Conservation (phyloP, 805 yeast genomes). For the Myxozyma geophila region DNA sequence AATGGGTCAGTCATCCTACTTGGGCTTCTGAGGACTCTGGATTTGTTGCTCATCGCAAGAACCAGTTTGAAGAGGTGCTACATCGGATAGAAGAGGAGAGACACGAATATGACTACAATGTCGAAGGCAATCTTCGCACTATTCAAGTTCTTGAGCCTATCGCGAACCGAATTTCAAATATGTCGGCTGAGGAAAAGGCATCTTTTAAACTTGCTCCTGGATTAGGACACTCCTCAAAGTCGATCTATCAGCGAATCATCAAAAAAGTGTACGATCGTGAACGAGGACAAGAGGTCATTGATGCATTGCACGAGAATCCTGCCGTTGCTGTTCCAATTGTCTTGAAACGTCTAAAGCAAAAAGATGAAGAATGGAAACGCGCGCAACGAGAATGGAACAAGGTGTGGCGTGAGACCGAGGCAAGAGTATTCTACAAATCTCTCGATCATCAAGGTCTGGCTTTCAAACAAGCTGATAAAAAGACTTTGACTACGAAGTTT, state of each 20-base stretch:
- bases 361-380: constrained; percentile 98
- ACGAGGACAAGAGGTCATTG: constrained; percentile 94
- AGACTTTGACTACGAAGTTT: constrained; percentile 85
- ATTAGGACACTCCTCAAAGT: constrained; percentile 85
- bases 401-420: constrained; percentile 98
- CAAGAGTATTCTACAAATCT: constrained; percentile 89
- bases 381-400: constrained; percentile 99
- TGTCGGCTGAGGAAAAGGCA: constrained; percentile 88
- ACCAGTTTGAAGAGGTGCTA: constrained; percentile 94
- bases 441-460: constrained; percentile 94
- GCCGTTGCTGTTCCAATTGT: constrained; percentile 94
- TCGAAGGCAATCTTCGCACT: constrained; percentile 92
- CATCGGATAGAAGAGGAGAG: constrained; percentile 97
- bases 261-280: constrained; percentile 92
- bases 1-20: constrained; percentile 99
- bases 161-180: constrained; percentile 88
- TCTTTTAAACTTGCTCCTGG: constrained; percentile 89
- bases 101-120: constrained; percentile 93
- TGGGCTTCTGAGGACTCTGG: constrained; percentile 99
- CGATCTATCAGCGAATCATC: constrained; percentile 91
- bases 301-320: constrained; percentile 93
- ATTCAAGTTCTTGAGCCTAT: constrained; percentile 95
- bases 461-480: constrained; percentile 95
- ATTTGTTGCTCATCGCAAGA: constrained; percentile 96
- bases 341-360: constrained; percentile 88